Percentiles rank a stretch among this genome's conserved stretches.
Evolutionary conservation across 202 grass and related monocot genomes (phyloP).

Genomic region (Saccharum hybrid): DNA sequence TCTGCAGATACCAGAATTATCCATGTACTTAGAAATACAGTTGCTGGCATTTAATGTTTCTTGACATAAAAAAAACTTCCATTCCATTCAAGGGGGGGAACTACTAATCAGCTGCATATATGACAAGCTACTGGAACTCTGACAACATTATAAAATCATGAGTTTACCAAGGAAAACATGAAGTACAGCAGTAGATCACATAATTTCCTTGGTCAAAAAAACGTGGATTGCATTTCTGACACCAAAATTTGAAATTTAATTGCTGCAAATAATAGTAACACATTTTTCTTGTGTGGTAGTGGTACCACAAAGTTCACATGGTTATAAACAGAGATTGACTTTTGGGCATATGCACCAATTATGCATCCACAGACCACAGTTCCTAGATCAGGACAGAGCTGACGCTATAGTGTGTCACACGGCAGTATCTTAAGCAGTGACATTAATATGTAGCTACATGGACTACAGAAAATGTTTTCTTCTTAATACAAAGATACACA

Average conservation of each 20-base stretch:
- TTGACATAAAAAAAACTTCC: neutral
- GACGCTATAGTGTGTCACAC: neutral
- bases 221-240: neutral
- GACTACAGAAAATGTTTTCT: no score
- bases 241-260: neutral
- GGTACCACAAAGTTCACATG: slow-evolving; percentile 9
- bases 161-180: neutral
- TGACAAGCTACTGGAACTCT: neutral
- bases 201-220: neutral
- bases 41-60: slow-evolving; percentile 4
- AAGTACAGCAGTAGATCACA: slow-evolving; percentile 11
- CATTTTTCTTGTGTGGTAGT: neutral
- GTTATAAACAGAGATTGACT: neutral
- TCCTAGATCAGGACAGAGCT: neutral
- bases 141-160: neutral
- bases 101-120: neutral
- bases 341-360: no score
- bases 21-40: slow-evolving; percentile 26
- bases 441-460: neutral
- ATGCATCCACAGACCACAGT: no score
- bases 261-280: slow-evolving; percentile 11
- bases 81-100: neutral
- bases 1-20: slow-evolving; percentile 63
- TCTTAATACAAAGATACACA: no score
- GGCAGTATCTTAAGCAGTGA: slow-evolving; percentile 10